Evolutionary conservation across 2,329 filamentous ascomycete genomes (phyloP), one percentile per base, ranked within the genome.

Genomic region (Coniochaeta sp.): DNA sequence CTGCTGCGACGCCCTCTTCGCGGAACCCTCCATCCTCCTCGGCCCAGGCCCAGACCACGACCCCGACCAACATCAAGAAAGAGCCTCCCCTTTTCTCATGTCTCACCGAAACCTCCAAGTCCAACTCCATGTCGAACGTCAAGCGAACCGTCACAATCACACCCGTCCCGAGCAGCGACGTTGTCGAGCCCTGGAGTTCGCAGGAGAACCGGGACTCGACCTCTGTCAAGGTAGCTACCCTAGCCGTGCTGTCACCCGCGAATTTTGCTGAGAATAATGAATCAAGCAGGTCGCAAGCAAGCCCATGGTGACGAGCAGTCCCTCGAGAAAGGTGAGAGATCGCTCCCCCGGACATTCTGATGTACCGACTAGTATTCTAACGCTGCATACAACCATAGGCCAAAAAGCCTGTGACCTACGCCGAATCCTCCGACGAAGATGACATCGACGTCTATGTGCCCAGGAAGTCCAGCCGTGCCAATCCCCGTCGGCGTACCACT

Each of bases 401-500:
- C 3, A 81, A 75, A 59, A 82, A 79, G 62, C 65, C 67, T 0
- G 78, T 94, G 58, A 94, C 79, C 65, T 97, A 97, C 66, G 85
- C 87, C 57, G 91, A 96, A 62, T 91, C 89, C 1, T 89, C 89
- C 42, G 87, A 89, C 45, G 86, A 90, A 50, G 86, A 89, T 12
- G 86, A 90, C 48, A 86, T 91, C 20, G 83, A 85, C 42, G 81
- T 88, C 0, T 86, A 91, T 63, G 66, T 69, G 2, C 68, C 72
- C 45, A 64, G 70, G 59, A 71, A 65, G 53, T 60, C 68, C 14
- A 67, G 66, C 52, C 60, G 65, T 31, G 71, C 68, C 51, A 71
- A 66, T 55, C 71, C 69, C 30, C 65, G 62, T 51, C 72, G 72
- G 48, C 87, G 88, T 56, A 72, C 81, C 47, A 72, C 81, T 46